Evolutionary conservation across 176 grass and related monocot species (phyloP).

Genomic region (Musa acuminata): DNA sequence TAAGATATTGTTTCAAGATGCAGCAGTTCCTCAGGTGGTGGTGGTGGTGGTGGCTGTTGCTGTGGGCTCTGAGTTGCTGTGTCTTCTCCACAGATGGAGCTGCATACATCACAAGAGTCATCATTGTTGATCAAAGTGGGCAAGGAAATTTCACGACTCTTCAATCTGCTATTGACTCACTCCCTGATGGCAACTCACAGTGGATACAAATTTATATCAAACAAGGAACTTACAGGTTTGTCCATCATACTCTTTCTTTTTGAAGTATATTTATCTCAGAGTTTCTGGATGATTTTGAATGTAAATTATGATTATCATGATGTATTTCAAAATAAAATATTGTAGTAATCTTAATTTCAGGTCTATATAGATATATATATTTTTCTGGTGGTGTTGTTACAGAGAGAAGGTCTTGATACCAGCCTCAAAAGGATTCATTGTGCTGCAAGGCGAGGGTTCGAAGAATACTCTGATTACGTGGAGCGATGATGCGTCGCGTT

Average conservation of each 20-base stretch:
- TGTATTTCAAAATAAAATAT: background rate
- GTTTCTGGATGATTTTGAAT: background rate
- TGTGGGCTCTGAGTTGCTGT: background rate
- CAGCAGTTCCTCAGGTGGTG: background rate
- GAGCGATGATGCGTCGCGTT: background rate
- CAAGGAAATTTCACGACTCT: slow-evolving; percentile 17
- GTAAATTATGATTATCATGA: background rate
- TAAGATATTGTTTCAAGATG: background rate
- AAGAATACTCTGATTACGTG: slow-evolving; percentile 9
- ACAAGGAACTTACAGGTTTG: slow-evolving; percentile 22
- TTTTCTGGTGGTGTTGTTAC: background rate
- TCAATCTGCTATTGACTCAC: slow-evolving; percentile 23
- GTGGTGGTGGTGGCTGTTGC: background rate
- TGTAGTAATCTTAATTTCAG: background rate
- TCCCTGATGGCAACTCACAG: slow-evolving; percentile 22
- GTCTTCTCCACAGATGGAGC: slow-evolving; percentile 2
- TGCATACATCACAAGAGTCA: background rate
- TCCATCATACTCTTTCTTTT: background rate
- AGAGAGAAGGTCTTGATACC: slow-evolving; percentile 42
- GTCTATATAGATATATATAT: background rate
- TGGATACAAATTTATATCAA: slow-evolving; percentile 19
- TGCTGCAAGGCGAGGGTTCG: slow-evolving; percentile 36
- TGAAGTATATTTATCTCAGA: no score
- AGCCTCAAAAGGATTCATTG: slow-evolving; percentile 20
- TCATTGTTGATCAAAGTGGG: slow-evolving; percentile 20